Percentiles rank a stretch among this genome's conserved stretches.
Evolutionary conservation across 805 yeast genomes (phyloP).

Genomic region (Nadsonia fulvescens): DNA sequence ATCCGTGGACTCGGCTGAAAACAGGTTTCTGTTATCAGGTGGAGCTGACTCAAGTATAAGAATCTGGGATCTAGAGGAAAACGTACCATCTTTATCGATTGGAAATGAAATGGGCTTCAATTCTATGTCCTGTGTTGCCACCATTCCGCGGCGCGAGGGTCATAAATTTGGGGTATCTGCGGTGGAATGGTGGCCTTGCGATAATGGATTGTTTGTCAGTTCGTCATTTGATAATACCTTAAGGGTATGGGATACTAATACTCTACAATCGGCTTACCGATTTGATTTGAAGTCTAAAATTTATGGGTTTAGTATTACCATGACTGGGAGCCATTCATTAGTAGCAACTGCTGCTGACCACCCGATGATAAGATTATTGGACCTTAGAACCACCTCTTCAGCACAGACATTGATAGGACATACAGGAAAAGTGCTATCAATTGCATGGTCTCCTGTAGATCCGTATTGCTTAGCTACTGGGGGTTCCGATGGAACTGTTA

Average conservation of each 20-base stretch:
- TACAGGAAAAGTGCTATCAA: conserved; percentile 34
- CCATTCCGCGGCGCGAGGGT: conserved; percentile 16
- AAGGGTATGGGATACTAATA: conserved; percentile 65
- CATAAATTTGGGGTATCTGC: conserved; percentile 63
- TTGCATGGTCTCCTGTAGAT: conserved; percentile 60
- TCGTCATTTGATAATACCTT: conserved; percentile 65
- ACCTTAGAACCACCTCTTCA: conserved; percentile 52
- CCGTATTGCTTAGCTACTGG: conserved; percentile 56
- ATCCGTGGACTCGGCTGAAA: conserved; percentile 31
- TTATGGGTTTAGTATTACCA: conserved; percentile 47
- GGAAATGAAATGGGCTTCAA: conserved; percentile 7
- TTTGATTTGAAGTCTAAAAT: conserved; percentile 47
- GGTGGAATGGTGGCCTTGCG: conserved; percentile 77
- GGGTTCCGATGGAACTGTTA: conserved; percentile 61
- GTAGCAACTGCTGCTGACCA: conserved; percentile 60
- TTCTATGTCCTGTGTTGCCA: conserved; percentile 4
- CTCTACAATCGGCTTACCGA: conserved; percentile 44
- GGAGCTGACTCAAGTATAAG: conserved; percentile 54
- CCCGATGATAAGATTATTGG: conserved; percentile 50
- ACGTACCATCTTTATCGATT: conserved; percentile 7
- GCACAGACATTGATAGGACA: conserved; percentile 57
- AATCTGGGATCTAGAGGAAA: conserved; percentile 39
- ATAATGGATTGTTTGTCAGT: conserved; percentile 69
- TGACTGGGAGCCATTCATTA: conserved; percentile 28
- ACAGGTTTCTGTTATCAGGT: conserved; percentile 43